Evolutionary conservation across 768 basidiomycete genomes (phyloP).

Genomic region (Crepidotus variabilis): DNA sequence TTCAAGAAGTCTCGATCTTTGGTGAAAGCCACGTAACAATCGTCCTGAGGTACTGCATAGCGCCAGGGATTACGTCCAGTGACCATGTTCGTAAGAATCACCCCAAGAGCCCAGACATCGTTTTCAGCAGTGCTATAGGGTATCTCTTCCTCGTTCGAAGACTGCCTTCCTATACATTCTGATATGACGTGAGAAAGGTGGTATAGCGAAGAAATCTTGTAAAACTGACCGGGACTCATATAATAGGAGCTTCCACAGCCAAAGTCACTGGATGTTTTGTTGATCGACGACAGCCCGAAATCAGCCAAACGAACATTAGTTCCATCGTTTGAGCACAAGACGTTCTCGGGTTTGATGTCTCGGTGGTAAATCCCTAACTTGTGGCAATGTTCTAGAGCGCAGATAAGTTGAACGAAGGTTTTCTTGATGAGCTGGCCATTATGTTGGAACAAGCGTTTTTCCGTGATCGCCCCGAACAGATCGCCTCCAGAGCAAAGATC

Average conservation of each 20-base stretch:
- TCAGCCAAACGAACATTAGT: slow-evolving; percentile 61
- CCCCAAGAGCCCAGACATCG: slow-evolving; percentile 73
- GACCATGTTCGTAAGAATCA: slow-evolving; percentile 82
- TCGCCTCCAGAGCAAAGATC: slow-evolving; percentile 60
- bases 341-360: slow-evolving; percentile 85
- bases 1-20: slow-evolving; percentile 61
- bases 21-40: slow-evolving; percentile 63
- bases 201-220: neutral
- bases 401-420: slow-evolving; percentile 76
- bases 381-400: slow-evolving; percentile 77
- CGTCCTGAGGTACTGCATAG: slow-evolving; percentile 61
- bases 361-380: slow-evolving; percentile 71
- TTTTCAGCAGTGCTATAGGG: slow-evolving; percentile 55
- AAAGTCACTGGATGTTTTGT: slow-evolving; percentile 41
- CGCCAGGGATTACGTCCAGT: slow-evolving; percentile 79
- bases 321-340: slow-evolving; percentile 57
- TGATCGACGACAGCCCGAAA: slow-evolving; percentile 67
- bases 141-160: slow-evolving; percentile 26
- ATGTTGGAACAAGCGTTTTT: slow-evolving; percentile 45
- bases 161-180: slow-evolving; percentile 54
- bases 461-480: slow-evolving; percentile 68
- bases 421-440: slow-evolving; percentile 60
- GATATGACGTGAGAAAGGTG: slow-evolving; percentile 4
- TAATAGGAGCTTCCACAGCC: slow-evolving; percentile 60
- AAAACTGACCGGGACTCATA: slow-evolving; percentile 63